Conservation (phyloP, 1,284 basidiomycete genomes). For the Cystobasidiaceae sp. region DNA sequence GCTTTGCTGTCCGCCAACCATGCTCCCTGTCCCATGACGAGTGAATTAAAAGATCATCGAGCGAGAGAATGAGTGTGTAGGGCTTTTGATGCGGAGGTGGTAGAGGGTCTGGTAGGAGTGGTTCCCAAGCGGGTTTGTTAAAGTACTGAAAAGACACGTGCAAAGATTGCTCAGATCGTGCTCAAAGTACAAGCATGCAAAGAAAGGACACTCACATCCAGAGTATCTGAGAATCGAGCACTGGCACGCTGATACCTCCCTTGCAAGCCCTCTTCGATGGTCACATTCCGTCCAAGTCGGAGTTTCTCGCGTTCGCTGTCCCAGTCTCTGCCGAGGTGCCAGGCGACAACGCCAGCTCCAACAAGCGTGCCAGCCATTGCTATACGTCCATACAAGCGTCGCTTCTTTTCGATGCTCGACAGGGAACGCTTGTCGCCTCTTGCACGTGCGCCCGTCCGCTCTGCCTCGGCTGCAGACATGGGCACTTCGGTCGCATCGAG, state of each 20-base stretch:
- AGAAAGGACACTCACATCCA: conserved; percentile 38
- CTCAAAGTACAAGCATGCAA: not conserved
- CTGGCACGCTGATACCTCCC: conserved; percentile 31
- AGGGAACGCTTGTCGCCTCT: conserved; percentile 44
- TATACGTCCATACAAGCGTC: conserved; percentile 40
- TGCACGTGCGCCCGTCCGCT: conserved; percentile 44
- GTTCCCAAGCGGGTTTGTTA: conserved; percentile 85
- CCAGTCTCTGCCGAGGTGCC: conserved; percentile 46
- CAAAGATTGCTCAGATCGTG: not conserved
- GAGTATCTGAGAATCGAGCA: conserved; percentile 39
- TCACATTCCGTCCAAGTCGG: conserved; percentile 26
- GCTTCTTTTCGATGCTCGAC: conserved; percentile 46
- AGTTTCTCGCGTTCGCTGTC: conserved; percentile 43
- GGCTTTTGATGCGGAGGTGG: conserved; percentile 81
- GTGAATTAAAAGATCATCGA: conserved; percentile 87
- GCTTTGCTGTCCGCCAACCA: conserved; percentile 53
- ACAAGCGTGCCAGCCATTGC: conserved; percentile 36
- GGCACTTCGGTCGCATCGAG: conserved; percentile 41
- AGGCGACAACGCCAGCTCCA: conserved; percentile 38
- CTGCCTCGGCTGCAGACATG: conserved; percentile 30
- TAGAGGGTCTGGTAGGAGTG: conserved; percentile 81
- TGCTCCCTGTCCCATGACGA: conserved; percentile 74
- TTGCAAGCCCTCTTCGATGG: conserved; percentile 33
- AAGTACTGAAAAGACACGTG: conserved; percentile 60
- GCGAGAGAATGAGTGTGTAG: conserved; percentile 83